These are phyloP conservation scores for Cornus controversa DNA, from an alignment of 148 eudicot species.

Conservation along the genomic window DNA sequence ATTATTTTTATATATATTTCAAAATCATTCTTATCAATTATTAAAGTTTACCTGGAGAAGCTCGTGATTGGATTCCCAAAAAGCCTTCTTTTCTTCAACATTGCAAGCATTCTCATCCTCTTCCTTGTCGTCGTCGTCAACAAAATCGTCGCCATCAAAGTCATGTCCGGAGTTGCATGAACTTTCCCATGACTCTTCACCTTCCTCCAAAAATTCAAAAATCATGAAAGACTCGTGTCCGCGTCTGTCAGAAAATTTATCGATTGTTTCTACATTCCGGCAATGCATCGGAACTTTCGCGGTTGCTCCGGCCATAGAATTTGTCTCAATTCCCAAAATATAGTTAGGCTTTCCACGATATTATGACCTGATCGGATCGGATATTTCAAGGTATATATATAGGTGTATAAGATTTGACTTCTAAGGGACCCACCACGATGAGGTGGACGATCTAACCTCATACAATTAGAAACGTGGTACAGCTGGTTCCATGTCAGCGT, in stretches of 20 bases:
- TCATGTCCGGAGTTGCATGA: conserved; percentile 11
- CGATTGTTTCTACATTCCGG: conserved; percentile 4
- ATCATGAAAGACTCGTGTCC: conserved; percentile 19
- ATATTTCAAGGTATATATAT: no score
- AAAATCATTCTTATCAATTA: not conserved
- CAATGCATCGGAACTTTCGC: not conserved
- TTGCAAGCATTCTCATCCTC: conserved; percentile 4
- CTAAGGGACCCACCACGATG: not conserved
- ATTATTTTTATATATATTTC: no score
- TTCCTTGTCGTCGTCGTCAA: not conserved
- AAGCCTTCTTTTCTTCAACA: conserved; percentile 14
- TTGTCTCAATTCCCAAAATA: not conserved
- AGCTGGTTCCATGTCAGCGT: not conserved
- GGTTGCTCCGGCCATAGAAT: conserved; percentile 7
- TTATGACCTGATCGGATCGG: not conserved
- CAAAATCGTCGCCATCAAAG: not conserved
- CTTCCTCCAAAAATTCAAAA: conserved; percentile 25
- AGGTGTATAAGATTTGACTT: not conserved
- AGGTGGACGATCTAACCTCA: not conserved
- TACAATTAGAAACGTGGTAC: not conserved
- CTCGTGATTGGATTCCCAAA: conserved; percentile 32
- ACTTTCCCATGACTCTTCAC: conserved; percentile 3
- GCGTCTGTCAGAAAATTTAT: no score
- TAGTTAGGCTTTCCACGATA: not conserved
- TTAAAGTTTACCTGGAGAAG: conserved; percentile 22